Conservation (phyloP, 495 filamentous ascomycete genomes). For the Aspergillus haitiensis region DNA sequence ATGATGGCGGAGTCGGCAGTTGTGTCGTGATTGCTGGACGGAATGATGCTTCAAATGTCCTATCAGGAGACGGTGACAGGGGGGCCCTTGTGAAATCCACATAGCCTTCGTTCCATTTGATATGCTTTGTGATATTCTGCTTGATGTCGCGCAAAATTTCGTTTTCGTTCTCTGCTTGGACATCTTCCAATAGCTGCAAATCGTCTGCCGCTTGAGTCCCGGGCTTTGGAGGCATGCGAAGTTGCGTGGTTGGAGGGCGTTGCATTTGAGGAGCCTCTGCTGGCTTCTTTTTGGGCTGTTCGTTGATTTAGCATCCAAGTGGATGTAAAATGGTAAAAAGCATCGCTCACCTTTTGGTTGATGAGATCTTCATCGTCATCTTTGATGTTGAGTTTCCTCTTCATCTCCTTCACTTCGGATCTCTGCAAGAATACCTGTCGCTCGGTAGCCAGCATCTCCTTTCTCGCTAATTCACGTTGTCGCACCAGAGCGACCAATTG, state of each 20-base stretch:
- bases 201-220: conserved; percentile 69
- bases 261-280: conserved; percentile 54
- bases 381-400: conserved; percentile 85
- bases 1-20: conserved; percentile 82
- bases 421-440: conserved; percentile 78
- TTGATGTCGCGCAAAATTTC: conserved; percentile 75
- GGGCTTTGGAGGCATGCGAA: conserved; percentile 68
- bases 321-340: background rate
- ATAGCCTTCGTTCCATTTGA: conserved; percentile 81
- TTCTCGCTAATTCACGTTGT: conserved; percentile 74
- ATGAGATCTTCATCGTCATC: conserved; percentile 92
- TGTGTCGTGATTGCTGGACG: conserved; percentile 81
- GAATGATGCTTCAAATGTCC: conserved; percentile 60
- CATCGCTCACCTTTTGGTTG: conserved; percentile 76
- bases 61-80: conserved; percentile 65
- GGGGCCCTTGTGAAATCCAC: conserved; percentile 81
- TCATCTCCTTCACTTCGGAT: conserved; percentile 75
- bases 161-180: conserved; percentile 79
- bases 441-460: conserved; percentile 72
- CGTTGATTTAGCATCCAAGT: conserved; percentile 38
- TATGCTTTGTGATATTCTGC: conserved; percentile 75
- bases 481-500: conserved; percentile 74
- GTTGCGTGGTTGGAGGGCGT: conserved; percentile 56
- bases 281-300: conserved; percentile 69
- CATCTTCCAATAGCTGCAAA: conserved; percentile 70